Percentiles rank a stretch among this genome's conserved stretches.
Evolutionary conservation across 179 eudicot species (phyloP).

Genomic region (Dionaea muscipula): DNA sequence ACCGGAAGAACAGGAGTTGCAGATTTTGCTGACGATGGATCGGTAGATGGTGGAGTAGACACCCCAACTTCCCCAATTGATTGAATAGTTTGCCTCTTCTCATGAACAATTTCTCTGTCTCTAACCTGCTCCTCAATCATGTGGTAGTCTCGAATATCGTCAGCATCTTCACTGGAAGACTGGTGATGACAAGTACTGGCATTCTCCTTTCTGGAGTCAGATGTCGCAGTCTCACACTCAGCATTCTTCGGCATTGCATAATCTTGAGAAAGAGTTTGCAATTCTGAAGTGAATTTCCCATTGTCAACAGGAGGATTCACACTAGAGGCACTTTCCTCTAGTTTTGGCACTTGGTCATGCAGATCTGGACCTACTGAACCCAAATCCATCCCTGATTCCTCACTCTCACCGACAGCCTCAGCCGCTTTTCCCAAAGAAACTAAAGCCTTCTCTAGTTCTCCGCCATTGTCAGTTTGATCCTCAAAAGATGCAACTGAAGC

Average conservation of each 20-base stretch:
- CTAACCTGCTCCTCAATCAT: constrained; percentile 12
- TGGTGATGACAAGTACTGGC: constrained; percentile 4
- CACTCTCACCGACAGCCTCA: constrained; percentile 1
- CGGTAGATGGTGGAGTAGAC: constrained; percentile 19
- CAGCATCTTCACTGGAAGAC: constrained; percentile 10
- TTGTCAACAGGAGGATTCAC: constrained; percentile 10
- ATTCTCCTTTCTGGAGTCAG: constrained; percentile 7
- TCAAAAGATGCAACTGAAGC: constrained; percentile 13
- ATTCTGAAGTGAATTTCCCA: constrained; percentile 10
- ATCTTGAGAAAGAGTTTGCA: constrained; percentile 1
- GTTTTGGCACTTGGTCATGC: not conserved
- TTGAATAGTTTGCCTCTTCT: constrained; percentile 19
- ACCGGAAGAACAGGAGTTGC: constrained; percentile 38
- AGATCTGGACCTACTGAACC: constrained; percentile 1
- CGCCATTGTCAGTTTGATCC: constrained; percentile 18
- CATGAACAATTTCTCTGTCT: constrained; percentile 17
- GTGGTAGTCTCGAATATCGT: constrained; percentile 7
- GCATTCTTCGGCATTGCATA: constrained; percentile 1
- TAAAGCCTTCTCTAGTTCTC: constrained; percentile 16
- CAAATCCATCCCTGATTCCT: constrained; percentile 7
- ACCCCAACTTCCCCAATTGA: constrained; percentile 16
- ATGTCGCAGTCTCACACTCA: constrained; percentile 3
- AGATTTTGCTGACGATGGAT: constrained; percentile 26
- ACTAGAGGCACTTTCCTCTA: not conserved
- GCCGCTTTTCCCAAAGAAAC: constrained; percentile 8